Evolutionary conservation across 768 basidiomycete species (phyloP).

Genomic region (Podaxis sp.): DNA sequence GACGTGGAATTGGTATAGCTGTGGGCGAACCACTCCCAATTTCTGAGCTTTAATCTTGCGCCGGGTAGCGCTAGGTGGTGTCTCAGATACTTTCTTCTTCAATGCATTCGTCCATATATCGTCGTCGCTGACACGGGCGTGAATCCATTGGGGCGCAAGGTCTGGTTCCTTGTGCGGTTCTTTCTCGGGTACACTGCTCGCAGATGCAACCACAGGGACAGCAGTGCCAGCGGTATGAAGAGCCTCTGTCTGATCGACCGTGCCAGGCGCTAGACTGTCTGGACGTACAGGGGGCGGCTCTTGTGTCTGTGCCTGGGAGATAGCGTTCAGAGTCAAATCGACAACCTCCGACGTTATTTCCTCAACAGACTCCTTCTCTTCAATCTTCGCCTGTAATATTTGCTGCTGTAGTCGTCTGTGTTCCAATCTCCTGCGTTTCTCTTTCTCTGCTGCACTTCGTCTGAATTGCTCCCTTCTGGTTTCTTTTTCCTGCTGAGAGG

Average conservation of each 20-base stretch:
- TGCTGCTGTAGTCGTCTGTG: slow-evolving; percentile 2
- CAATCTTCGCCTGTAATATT: background rate
- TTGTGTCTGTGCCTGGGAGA: background rate
- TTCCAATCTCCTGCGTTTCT: slow-evolving; percentile 2
- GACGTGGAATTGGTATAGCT: background rate
- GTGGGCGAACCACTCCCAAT: slow-evolving; percentile 1
- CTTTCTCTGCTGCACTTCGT: slow-evolving; percentile 3
- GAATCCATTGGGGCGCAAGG: slow-evolving; percentile 19
- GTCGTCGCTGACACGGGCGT: background rate
- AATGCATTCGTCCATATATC: slow-evolving; percentile 11
- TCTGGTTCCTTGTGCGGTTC: slow-evolving; percentile 11
- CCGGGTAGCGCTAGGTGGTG: background rate
- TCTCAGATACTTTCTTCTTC: background rate
- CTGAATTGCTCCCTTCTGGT: background rate
- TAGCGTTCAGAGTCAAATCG: background rate
- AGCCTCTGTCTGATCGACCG: background rate
- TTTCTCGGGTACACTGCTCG: slow-evolving; percentile 1
- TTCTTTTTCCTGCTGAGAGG: slow-evolving; percentile 6
- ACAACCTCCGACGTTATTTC: slow-evolving; percentile 3
- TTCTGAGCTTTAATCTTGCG: slow-evolving; percentile 7
- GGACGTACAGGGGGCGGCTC: background rate
- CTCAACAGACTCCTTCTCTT: slow-evolving; percentile 1
- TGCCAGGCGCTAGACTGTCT: background rate
- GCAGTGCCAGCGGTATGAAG: background rate
- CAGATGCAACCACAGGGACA: background rate